phyloP scores from a whole-genome alignment of 257 asterid genomes.

The Penstemon eatonii region DNA sequence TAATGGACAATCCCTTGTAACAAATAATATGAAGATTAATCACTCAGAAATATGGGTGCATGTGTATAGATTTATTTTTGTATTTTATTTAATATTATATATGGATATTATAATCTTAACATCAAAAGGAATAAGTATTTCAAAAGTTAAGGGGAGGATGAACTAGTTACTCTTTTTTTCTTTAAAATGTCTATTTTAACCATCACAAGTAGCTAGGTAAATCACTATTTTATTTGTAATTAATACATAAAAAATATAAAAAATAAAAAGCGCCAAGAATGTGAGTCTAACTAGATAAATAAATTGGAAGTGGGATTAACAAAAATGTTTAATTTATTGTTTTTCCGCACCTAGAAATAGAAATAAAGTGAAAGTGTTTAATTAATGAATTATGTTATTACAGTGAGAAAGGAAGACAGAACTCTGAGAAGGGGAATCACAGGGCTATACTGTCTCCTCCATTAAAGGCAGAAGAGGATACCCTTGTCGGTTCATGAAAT shows the following conservation, averaged over 20 bases:
- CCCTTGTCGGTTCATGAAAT: constrained; percentile 13
- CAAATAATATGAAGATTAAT: too few species aligned
- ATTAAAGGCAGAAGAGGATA: constrained; percentile 24
- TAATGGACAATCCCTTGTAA: too few species aligned
- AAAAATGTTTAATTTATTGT: not conserved
- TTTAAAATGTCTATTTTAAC: too few species aligned
- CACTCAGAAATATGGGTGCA: too few species aligned
- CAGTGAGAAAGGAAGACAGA: constrained; percentile 16
- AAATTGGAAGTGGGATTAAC: constrained; percentile 10
- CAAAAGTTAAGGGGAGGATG: too few species aligned
- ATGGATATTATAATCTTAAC: too few species aligned
- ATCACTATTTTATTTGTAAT: too few species aligned
- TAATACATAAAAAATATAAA: not conserved
- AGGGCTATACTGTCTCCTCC: constrained; percentile 39
- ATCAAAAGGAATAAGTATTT: too few species aligned
- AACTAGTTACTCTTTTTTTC: too few species aligned
- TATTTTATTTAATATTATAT: too few species aligned
- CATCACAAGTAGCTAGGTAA: not conserved
- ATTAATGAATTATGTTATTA: constrained; percentile 9
- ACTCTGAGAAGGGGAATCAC: constrained; percentile 17
- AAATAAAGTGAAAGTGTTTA: constrained; percentile 11
- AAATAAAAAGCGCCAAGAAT: not conserved
- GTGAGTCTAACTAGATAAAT: not conserved
- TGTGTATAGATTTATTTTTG: too few species aligned
- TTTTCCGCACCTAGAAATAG: constrained; percentile 18